phyloP scores from a whole-genome alignment of 139 green algal genomes.

The Prasinococcaceae sp. region DNA sequence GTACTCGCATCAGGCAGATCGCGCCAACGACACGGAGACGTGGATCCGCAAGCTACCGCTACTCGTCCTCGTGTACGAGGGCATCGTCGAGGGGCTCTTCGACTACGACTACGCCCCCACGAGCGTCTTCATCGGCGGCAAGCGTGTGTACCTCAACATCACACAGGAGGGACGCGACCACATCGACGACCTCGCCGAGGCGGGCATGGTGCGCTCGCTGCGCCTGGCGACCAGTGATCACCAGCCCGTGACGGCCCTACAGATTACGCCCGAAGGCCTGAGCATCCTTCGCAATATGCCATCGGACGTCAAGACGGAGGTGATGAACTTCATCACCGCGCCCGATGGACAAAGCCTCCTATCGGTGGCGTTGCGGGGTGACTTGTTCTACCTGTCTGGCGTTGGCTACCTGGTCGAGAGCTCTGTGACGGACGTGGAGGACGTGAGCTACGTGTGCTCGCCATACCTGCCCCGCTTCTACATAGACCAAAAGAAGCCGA shows the following conservation, averaged over 20 bases:
- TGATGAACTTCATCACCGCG: not conserved
- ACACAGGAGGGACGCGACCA: constrained; percentile 3
- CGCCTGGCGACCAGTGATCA: not conserved
- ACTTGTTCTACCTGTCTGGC: not conserved
- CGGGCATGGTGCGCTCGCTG: not conserved
- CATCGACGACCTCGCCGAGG: constrained; percentile 1
- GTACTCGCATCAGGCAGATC: not conserved
- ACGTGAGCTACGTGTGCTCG: constrained; percentile 16
- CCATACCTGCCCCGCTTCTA: constrained; percentile 8
- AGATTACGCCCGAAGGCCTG: not conserved
- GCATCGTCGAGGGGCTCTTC: constrained; percentile 3
- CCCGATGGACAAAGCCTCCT: not conserved
- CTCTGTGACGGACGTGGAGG: constrained; percentile 7
- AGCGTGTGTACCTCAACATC: constrained; percentile 1
- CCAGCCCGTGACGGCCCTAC: not conserved
- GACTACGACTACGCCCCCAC: constrained; percentile 4
- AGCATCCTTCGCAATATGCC: not conserved
- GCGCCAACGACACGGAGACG: no score
- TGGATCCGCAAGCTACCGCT: not conserved
- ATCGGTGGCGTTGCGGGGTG: not conserved
- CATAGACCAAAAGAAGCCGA: no score
- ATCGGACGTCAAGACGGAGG: not conserved
- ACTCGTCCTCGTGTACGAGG: constrained; percentile 10
- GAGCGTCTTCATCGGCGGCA: not conserved
- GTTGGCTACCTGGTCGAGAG: not conserved